Evolutionary conservation across 495 filamentous ascomycete genomes (phyloP), one percentile per base, ranked within the genome.

Genomic region (Aspergillus mulundensis): DNA sequence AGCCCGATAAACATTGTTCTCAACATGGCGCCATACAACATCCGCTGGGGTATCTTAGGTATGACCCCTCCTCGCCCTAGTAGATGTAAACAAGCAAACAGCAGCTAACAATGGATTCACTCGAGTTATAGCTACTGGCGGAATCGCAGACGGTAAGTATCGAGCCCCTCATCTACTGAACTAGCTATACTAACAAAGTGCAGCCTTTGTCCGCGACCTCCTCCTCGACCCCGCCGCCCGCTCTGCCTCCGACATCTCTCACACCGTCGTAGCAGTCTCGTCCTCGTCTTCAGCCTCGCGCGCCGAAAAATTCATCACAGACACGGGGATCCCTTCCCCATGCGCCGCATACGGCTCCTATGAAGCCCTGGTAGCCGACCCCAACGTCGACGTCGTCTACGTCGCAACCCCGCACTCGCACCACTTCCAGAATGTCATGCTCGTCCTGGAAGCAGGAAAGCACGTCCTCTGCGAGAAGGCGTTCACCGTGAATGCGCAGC

Each of bases 341-440:
- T 86, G 88, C 49, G 85, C 84, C 53, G 83, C 90, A 3, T 95
- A 96, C 61, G 89, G 85, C 38, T 86, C 83, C 53, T 97, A 96
- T 75, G 73, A 81, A 54, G 86, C 88, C 58, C 83, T 97, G 30
- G 87, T 91, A 8, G 77, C 79, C 19, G 87, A 96, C 65, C 77
- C 84, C 15, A 77, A 88, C 50, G 78, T 97, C 56, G 92, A 96
- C 62, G 89, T 95, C 49, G 75, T 97, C 70, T 97, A 96, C 68
- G 84, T 97, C 49, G 91, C 93, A 15, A 97, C 93, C 2, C 93
- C 93, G 18, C 93, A 96, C 75, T 93, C 88, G 28, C 93, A 96
- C 70, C 93, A 97, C 76, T 97, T 90, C 77, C 88, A 92, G 68
- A 94, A 97, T 66, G 80, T 84, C 44, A 88, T 91, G 81, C 81